Base-by-base conservation (phyloP, 106 monocot genomes). In the Agapanthus africanus region DNA sequence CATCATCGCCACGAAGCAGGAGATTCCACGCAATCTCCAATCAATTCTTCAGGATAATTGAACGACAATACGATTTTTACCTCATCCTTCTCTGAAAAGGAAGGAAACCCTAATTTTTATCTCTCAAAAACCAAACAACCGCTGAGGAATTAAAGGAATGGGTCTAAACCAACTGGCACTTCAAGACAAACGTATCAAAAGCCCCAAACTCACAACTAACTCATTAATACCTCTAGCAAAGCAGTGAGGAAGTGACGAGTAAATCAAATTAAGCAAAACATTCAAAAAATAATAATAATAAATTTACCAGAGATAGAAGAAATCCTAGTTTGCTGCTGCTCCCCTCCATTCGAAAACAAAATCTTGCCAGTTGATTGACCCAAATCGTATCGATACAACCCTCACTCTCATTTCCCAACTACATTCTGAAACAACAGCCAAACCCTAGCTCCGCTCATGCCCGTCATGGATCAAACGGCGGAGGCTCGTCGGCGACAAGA, bases 291-390 rank as follows among this genome's bases (percentile, higher is more conserved):
- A 9, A 22, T 4, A 6, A 54, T 25, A 54, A 54, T 44, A 63
- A 38, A 71, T 22, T 40, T 66, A 66, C 66, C 66, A 71, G 63
- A 78, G n/a, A 36, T 21, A 63, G 37, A 51, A 67, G 66, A 75
- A 37, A 54, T 76, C 80, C 82, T 80, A 78, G n/a, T 28, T 33
- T 9, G 59, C 68, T 78, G 78, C 74, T 76, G 52, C 78, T 69
- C 68, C 86, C 79, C 93, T 93, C 93, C 93, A 93, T 93, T 84
- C 89, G 93, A 46, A 77, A 81, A 81, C 79, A 75, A 79, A 83
- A 80, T 85, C 79, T 65, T 59, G 64, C 46, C 78, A 68, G 79
- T 76, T 62, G 59, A 40, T 46, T 56, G 59, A 74, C 59, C 68
- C 47, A 71, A 80, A 89, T 80, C 83, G 65, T 61, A 72, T 73